Evolutionary conservation across 768 basidiomycete species (phyloP), one percentile per base, ranked within the genome.

Genomic region (Suillus luteus): DNA sequence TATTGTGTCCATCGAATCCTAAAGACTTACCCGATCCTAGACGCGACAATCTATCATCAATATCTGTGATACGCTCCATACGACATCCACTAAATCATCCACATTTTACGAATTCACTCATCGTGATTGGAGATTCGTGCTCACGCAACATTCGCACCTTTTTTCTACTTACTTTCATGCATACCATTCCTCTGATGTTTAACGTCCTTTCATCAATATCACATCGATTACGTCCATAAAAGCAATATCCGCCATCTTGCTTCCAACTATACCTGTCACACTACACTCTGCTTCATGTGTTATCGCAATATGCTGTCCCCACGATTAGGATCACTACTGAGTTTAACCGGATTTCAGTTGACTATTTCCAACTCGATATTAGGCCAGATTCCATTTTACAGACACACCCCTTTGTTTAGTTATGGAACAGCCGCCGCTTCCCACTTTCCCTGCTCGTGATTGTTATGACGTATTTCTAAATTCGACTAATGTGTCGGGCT

Each of bases 111-210:
- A 55, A 55, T 24, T 38, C n/a, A 40, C 55, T 19, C 55, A 57
- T 57, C 15, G 38, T 57, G 38, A 17, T 27, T 27, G 55, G 15
- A 57, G 5, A 40, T 31, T 17, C 38, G 37, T 57, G 15, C 38
- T 40, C 55, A 15, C 55, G 24, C 38, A 38, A 17, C 24, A 38
- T 24, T 40, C 14, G 9, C 37, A 24, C 15, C 24, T 35, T 57
- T 57, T 11, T 24, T 15, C 22, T 27, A 15, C 55, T 57, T 57
- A 57, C 55, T 10, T 14, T 38, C 55, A 57, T 57, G 55, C 55
- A 57, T 57, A 19, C 38, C 24, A 38, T 57, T 57, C 55, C 55
- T 15, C 24, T 57, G 37, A 40, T 57, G 22, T 5, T 22, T 38
- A 38, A 57, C 10, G 38, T 17, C 38, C 10, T 27, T 57, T 17